Evolutionary conservation across 2,329 filamentous ascomycete species (phyloP), one percentile per base, ranked within the genome.

Genomic region (Hymenoscyphus salicellus): DNA sequence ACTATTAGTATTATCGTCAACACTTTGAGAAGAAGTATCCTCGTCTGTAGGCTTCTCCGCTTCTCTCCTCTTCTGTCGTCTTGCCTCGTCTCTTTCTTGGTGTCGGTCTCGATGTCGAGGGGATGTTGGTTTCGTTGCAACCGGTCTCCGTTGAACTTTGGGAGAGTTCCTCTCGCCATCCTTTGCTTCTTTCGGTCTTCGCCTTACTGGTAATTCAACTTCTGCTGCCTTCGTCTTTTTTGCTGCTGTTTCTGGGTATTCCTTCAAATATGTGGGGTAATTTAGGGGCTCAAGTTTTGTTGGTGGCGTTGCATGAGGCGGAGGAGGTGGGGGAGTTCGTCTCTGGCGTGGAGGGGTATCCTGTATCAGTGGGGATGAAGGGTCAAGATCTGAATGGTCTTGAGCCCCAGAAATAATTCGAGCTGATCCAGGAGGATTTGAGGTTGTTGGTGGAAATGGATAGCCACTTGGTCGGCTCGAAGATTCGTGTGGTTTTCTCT

Each of bases 201-300:
- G 67, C 72, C 73, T 75, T 64, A 67, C 68, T 65, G 70, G 74
- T 62, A 68, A 75, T 26, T 72, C 70, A 33, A 58, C 62, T n/a
- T 72, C 71, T 5, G 66, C 65, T 5, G 66, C 65, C 32, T 61
- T 70, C 2, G 41, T 68, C 55, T 68, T 73, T 62, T 68, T 74
- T 16, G 73, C 70, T 52, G 62, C 64, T 6, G 74, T 73, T 43
- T 77, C 75, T 1, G 73, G 74, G 64, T 76, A 75, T 64, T 77
- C 75, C 65, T 75, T 73, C n/a, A 75, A 64, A 62, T 76, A 77
- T 1, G 72, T 73, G 10, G 75, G 75, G 66, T 77, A 77, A 30
- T 73, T 72, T 14, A 75, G 65, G 16, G 79, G 77, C 57, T 80
- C 78, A 11, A 79, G 74, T 62, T 74, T 75, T 73, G 64, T 41